Evolutionary conservation across 768 basidiomycete species (phyloP).

Genomic region (Termitomyces sp.): DNA sequence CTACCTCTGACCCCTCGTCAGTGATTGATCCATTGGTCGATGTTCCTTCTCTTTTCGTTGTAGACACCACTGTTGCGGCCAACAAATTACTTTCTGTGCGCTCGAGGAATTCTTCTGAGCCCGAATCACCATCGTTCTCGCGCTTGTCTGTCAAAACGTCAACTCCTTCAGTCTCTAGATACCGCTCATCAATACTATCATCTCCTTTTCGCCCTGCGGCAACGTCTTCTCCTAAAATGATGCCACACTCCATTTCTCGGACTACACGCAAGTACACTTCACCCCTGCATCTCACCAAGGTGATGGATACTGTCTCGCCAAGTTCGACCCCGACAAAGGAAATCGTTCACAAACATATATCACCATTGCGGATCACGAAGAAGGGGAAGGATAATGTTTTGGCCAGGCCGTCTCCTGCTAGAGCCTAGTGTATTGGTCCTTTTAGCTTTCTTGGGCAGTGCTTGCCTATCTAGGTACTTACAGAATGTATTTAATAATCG

Average conservation of each 20-base stretch:
- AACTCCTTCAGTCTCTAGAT: conserved; percentile 2
- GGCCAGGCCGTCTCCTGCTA: background rate
- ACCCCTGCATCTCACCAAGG: background rate
- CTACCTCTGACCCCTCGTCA: conserved; percentile 8
- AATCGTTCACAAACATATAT: background rate
- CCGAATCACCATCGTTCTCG: conserved; percentile 1
- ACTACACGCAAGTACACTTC: background rate
- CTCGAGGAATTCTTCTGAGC: background rate
- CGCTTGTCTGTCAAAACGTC: conserved; percentile 3
- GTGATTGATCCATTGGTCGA: background rate
- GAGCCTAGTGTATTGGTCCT: background rate
- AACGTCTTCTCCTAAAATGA: background rate
- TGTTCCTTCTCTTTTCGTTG: background rate
- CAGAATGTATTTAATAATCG: background rate
- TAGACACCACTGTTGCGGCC: background rate
- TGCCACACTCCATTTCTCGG: background rate
- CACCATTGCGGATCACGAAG: conserved; percentile 10
- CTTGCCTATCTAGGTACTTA: background rate
- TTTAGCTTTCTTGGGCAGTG: background rate
- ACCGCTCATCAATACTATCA: background rate
- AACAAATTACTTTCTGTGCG: background rate
- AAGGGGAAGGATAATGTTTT: background rate
- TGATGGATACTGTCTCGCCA: background rate
- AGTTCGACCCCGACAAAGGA: conserved; percentile 5
- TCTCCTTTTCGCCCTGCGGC: conserved; percentile 1